These are phyloP conservation scores for Cantharellus cinnabarinus DNA, from an alignment of 768 basidiomycete genomes.

Conservation along the genomic window DNA sequence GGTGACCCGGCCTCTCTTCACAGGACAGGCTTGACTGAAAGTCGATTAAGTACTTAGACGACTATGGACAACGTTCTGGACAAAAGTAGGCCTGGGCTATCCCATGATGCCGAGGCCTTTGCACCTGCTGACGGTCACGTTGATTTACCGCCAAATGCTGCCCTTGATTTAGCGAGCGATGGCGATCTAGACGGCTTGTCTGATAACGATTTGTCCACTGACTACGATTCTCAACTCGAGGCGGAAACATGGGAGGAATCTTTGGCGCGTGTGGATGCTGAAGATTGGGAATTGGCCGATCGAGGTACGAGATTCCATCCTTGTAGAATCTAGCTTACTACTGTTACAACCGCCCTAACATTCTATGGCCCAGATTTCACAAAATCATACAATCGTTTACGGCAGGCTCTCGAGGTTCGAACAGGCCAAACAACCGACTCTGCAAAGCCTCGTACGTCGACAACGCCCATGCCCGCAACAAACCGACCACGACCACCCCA, in stretches of 20 bases:
- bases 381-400: slow-evolving; percentile 88
- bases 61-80: no score
- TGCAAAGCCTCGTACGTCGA: slow-evolving; percentile 28
- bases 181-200: neutral
- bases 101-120: no score
- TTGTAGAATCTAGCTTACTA: neutral
- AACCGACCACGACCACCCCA: slow-evolving; percentile 33
- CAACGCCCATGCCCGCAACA: slow-evolving; percentile 28
- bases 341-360: neutral
- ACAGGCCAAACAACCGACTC: slow-evolving; percentile 30
- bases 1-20: no score
- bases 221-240: slow-evolving; percentile 32
- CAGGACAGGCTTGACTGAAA: no score
- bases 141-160: no score
- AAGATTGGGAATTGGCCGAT: slow-evolving; percentile 77
- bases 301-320: slow-evolving; percentile 31
- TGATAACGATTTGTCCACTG: slow-evolving; percentile 18
- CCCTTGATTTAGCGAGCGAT: neutral
- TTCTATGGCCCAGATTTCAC: slow-evolving; percentile 58
- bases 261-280: slow-evolving; percentile 44
- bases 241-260: slow-evolving; percentile 1
- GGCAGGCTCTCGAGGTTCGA: slow-evolving; percentile 75
- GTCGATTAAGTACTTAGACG: no score
- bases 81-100: no score
- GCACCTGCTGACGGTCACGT: no score